Base-by-base conservation (phyloP, 2,329 filamentous ascomycete species). In the Ceratocystis albifundus region DNA sequence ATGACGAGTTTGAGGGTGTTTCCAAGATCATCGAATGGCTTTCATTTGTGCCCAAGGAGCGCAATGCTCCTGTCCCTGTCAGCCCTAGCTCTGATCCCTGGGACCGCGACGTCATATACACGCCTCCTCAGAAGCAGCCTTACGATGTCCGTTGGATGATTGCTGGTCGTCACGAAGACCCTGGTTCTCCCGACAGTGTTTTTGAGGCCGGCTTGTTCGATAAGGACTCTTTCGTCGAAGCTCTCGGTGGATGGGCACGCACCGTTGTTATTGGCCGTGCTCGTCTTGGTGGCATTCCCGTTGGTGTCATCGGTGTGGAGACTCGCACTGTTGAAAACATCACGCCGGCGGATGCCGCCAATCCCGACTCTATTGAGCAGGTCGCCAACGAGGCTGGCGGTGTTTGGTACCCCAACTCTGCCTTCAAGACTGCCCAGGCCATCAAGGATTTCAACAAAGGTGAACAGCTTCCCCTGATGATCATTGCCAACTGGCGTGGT, bases 401-500 rank as follows among this genome's bases (percentile, higher is more conserved):
- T 80, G 94, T 99, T 32, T 99, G 94, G 94, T 99, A 97, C 80
- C 94, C 94, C 74, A 99, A 99, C 84, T 97, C 93, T 10, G 94
- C 94, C 28, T 99, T 93, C 87, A 99, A 99, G 88, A 99, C 94
- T 69, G 94, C 94, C 2, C 94, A 99, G 78, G 94, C 94, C 66
- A 96, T 99, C 80, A 91, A 88, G 73, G 94, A 99, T 81, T 99
- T 99, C 85, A 99, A 99, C 85, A 86, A 96, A 71, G 94, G 94
- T 75, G 94, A 99, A 80, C 94, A 99, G 80, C 83, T 99, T 74
- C 94, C 94, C 67, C 81, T 99, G 71, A 97, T 99, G 91, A 99
- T 99, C 75, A 86, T 99, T 70, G 94, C 94, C 78, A 99, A 99
- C 84, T 99, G 94, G 94, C 88, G 94, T 86, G 94, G 94, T 81